These are phyloP conservation scores for Bryoglossum gracile DNA, from an alignment of 495 filamentous ascomycete genomes.

Conservation along the genomic window DNA sequence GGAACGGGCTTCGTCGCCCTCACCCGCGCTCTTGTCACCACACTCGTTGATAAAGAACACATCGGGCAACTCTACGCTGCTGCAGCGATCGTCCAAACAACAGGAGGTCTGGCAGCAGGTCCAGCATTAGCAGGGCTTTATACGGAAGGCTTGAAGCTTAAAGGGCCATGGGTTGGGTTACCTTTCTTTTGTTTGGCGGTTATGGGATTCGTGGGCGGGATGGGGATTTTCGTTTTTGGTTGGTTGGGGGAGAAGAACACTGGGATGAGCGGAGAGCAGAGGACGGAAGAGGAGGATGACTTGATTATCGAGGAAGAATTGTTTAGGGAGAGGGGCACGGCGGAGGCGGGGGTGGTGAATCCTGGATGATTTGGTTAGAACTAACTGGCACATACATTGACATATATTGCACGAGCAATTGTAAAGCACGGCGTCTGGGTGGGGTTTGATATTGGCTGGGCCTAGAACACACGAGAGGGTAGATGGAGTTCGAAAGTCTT, in stretches of 20 bases:
- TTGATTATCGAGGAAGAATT: not conserved
- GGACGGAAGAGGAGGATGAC: not conserved
- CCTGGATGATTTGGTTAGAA: no score
- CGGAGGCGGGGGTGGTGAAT: no score
- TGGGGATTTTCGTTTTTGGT: conserved; percentile 13
- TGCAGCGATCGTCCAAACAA: conserved; percentile 47
- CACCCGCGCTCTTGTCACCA: conserved; percentile 43
- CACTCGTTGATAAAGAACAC: conserved; percentile 46
- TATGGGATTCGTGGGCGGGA: conserved; percentile 1
- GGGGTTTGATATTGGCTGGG: no score
- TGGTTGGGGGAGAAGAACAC: not conserved
- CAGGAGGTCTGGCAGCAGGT: conserved; percentile 47
- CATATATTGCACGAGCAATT: no score
- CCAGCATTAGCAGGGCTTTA: conserved; percentile 31
- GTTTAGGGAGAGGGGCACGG: no score
- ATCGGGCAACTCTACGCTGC: conserved; percentile 51
- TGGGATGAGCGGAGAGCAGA: conserved; percentile 2
- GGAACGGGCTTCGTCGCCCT: conserved; percentile 27
- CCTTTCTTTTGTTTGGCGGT: conserved; percentile 12
- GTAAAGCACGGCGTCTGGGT: no score
- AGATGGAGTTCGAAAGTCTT: no score
- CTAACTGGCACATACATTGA: no score
- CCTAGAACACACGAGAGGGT: no score
- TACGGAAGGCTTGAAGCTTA: conserved; percentile 26
- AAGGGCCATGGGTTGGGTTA: conserved; percentile 28